Conservation (phyloP, 2,329 filamentous ascomycete genomes). For the Colletotrichum liriopes region DNA sequence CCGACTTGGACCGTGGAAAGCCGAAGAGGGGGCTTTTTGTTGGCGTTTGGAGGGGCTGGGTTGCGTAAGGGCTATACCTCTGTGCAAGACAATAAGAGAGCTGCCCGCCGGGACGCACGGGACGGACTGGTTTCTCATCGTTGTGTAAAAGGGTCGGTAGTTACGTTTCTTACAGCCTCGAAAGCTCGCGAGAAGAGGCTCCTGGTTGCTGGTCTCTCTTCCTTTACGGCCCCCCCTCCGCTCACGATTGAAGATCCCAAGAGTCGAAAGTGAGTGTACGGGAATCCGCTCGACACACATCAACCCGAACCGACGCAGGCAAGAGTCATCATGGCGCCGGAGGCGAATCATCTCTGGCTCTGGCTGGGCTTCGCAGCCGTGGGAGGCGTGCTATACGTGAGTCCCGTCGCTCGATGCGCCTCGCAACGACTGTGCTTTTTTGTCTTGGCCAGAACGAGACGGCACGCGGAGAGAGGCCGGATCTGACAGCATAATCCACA, state of each 20-base stretch:
- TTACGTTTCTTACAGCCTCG: neutral
- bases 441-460: neutral
- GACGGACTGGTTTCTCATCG: neutral
- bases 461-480: neutral
- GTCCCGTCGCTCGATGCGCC: constrained; percentile 42
- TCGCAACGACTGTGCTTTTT: neutral
- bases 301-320: neutral
- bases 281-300: neutral
- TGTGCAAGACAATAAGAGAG: neutral
- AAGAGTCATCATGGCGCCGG: constrained; percentile 37
- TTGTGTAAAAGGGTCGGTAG: neutral
- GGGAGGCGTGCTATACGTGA: constrained; percentile 59
- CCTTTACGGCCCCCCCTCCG: no score
- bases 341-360: constrained; percentile 55
- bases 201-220: neutral
- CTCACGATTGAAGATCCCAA: neutral
- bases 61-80: neutral
- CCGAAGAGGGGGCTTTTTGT: constrained; percentile 5
- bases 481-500: constrained; percentile 45
- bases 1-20: constrained; percentile 37
- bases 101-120: constrained; percentile 2
- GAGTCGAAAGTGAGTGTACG: neutral
- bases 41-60: neutral
- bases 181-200: neutral
- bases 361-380: constrained; percentile 58